phyloP scores from a whole-genome alignment of 192 early-diverging fungal genomes.

The Entomortierella parvispora region DNA sequence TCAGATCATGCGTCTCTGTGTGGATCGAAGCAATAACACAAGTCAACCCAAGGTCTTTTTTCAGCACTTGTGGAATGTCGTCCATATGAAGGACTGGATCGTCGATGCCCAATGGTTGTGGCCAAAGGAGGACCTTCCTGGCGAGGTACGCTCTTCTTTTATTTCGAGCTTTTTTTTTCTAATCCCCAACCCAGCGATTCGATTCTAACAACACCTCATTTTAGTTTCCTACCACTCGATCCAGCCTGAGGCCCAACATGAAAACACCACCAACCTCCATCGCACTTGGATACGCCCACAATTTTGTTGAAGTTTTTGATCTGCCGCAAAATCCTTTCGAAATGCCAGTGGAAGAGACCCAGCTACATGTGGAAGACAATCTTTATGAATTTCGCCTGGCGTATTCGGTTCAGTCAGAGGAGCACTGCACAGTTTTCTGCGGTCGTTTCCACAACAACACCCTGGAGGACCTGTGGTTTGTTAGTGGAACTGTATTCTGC shows the following conservation, averaged over 20 bases:
- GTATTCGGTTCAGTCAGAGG: constrained; percentile 65
- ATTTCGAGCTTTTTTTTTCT: background rate
- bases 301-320: constrained; percentile 72
- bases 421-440: constrained; percentile 79
- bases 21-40: background rate
- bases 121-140: constrained; percentile 36
- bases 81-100: constrained; percentile 79
- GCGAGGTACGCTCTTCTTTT: constrained; percentile 6
- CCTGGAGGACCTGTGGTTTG: constrained; percentile 60
- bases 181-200: background rate
- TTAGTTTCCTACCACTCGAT: constrained; percentile 23
- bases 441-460: constrained; percentile 75
- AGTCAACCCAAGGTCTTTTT: constrained; percentile 14
- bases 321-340: constrained; percentile 20
- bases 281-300: constrained; percentile 80
- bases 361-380: constrained; percentile 5
- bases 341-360: constrained; percentile 1
- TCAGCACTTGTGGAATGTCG: constrained; percentile 33
- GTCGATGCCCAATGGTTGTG: constrained; percentile 77
- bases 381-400: constrained; percentile 23
- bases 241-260: constrained; percentile 7
- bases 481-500: constrained; percentile 88
- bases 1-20: constrained; percentile 24
- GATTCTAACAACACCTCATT: background rate
- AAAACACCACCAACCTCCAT: constrained; percentile 50